Base-by-base conservation (phyloP, 169 alveolate species). In the Plasmodium chabaudi region DNA sequence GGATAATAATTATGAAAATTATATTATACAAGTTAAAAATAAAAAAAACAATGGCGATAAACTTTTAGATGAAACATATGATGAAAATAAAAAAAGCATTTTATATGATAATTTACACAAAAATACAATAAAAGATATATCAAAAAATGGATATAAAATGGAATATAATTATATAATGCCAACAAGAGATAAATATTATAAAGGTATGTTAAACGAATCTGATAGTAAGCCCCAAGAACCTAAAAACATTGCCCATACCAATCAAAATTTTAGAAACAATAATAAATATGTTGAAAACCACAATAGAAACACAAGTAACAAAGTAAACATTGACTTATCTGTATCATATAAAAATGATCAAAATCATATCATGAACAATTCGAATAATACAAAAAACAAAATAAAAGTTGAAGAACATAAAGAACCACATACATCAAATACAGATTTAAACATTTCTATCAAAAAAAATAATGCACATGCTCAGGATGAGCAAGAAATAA, bases 141-240 rank as follows among this genome's bases (percentile, higher is more conserved):
- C 60, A 17, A 72, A 34, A 0, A 72, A 46, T 60, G 15, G 55
- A 39, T 46, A 19, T 42, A 60, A 17, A 51, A 49, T 51, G 47
- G 61, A 59, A 44, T 27, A 59, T 25, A 25, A 59, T 17, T 72
- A 71, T 63, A 34, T 57, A 21, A 72, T 72, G 34, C 60, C 57
- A 70, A 56, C 27, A 63, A 57, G 87, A 59, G 71, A 72, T 34
- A 72, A 49, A 21, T 64, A 72, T 57, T 57, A 47, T 10, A 63
- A 72, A 10, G 42, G 42, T 7, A 34, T 34, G 42, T 3, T 34
- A 34, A 7, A 34, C 0, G 42, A 34, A 34, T 34, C 7, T 34
- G 42, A 34, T 34, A 34, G 42, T 34, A 34, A 34, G 0, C 7
- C 7, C 4, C 42, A 34, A 34, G 42, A 34, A 34, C 15, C 57